A percentile compares a stretch with the other conserved stretches of the same genome.
These are phyloP conservation scores for Cornus suecica DNA, from an alignment of 148 eudicot species.

Conservation along the genomic window DNA sequence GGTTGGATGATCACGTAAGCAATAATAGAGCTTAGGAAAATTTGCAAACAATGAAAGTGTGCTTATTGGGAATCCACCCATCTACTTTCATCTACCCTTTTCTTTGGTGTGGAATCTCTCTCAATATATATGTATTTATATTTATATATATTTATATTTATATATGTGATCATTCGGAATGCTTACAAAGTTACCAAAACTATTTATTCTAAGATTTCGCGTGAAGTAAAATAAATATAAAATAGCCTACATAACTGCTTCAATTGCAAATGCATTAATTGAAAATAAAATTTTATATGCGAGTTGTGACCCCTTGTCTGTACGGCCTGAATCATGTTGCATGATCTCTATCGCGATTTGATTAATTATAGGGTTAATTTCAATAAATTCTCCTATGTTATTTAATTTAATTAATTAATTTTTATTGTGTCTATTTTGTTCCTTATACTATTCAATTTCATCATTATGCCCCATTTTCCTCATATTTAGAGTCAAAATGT, in stretches of 20 bases:
- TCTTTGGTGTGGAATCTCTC: slow-evolving; percentile 1
- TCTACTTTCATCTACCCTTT: slow-evolving; percentile 1
- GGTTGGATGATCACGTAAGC: slow-evolving; percentile 23
- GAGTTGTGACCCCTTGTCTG: slow-evolving; percentile 10
- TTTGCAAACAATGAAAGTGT: not conserved
- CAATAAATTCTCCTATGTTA: too few relatives aligned
- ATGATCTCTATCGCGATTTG: too few relatives aligned
- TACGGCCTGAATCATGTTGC: slow-evolving; percentile 3
- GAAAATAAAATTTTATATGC: too few relatives aligned
- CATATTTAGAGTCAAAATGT: too few relatives aligned
- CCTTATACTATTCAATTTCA: too few relatives aligned
- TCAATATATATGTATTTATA: not conserved
- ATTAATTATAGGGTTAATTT: too few relatives aligned
- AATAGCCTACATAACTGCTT: too few relatives aligned
- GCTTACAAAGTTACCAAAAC: not conserved
- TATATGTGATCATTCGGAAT: not conserved
- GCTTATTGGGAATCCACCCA: slow-evolving; percentile 18
- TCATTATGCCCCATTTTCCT: too few relatives aligned
- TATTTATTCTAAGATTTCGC: not conserved
- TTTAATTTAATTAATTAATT: too few relatives aligned
- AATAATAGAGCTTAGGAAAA: slow-evolving; percentile 21
- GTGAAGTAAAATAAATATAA: not conserved
- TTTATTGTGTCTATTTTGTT: too few relatives aligned
- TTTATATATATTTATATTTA: too few relatives aligned
- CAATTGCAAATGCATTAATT: too few relatives aligned